A percentile compares a stretch with the other conserved stretches of the same genome.
phyloP scores from a whole-genome alignment of 208 protist species.

The Trypanosoma boissoni region DNA sequence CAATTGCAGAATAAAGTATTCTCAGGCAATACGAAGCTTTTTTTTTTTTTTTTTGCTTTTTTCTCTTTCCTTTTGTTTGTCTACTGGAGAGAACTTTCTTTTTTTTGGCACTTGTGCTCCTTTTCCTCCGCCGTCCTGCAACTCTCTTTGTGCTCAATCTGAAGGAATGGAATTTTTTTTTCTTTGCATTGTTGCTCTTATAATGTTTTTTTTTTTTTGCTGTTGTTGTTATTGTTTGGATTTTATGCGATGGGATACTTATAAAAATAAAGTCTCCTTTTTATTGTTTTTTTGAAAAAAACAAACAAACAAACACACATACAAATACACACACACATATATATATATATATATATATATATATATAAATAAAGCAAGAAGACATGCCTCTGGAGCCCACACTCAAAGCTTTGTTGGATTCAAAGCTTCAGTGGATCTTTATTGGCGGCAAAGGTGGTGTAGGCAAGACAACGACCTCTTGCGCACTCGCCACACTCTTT shows the following conservation, averaged over 20 bases:
- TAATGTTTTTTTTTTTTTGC: slow-evolving; percentile 7
- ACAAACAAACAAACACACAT: neutral
- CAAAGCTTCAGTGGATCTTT: slow-evolving; percentile 74
- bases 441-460: slow-evolving; percentile 99
- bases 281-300: slow-evolving; percentile 6
- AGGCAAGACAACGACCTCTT: slow-evolving; percentile 96
- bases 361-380: slow-evolving; percentile 17
- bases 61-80: too few relatives aligned
- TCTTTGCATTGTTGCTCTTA: too few relatives aligned
- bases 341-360: slow-evolving; percentile 7
- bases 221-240: slow-evolving; percentile 4
- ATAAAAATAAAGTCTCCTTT: too few relatives aligned
- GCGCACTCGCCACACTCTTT: slow-evolving; percentile 90
- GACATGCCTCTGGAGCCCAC: slow-evolving; percentile 44
- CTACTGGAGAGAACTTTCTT: too few relatives aligned
- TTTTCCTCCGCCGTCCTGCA: too few relatives aligned
- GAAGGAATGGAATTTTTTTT: too few relatives aligned
- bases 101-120: too few relatives aligned
- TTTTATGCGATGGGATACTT: too few relatives aligned
- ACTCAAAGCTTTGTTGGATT: slow-evolving; percentile 36
- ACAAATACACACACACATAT: slow-evolving; percentile 14
- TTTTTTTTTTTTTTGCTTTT: slow-evolving; percentile 7
- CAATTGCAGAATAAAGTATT: too few relatives aligned
- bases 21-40: neutral
- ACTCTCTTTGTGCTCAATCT: too few relatives aligned